phyloP scores from a whole-genome alignment of 2,329 filamentous ascomycete genomes.

The Moelleriella libera region DNA sequence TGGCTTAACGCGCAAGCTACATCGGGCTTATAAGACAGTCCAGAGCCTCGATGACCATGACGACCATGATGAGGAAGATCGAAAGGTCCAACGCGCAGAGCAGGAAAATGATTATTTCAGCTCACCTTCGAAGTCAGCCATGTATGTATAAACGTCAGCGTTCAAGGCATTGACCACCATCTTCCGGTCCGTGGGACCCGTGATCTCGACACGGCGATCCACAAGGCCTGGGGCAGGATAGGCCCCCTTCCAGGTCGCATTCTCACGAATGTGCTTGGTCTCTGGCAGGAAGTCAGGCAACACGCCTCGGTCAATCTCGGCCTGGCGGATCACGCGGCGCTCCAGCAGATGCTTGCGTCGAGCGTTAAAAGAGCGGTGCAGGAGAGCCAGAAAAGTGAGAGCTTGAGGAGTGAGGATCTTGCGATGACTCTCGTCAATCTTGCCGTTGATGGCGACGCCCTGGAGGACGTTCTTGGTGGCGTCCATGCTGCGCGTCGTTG shows the following conservation, averaged over 20 bases:
- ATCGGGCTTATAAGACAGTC: too few species aligned
- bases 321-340: slow-evolving; percentile 73
- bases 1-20: too few species aligned
- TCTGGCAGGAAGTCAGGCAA: slow-evolving; percentile 91
- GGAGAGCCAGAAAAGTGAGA: slow-evolving; percentile 78
- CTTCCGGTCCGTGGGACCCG: slow-evolving; percentile 91
- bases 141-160: slow-evolving; percentile 94
- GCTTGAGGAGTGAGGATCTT: slow-evolving; percentile 90
- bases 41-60: too few species aligned
- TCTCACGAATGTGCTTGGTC: slow-evolving; percentile 89
- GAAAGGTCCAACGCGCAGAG: too few species aligned
- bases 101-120: neutral
- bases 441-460: slow-evolving; percentile 75
- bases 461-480: slow-evolving; percentile 65
- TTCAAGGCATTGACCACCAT: slow-evolving; percentile 98
- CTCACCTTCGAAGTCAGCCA: slow-evolving; percentile 96
- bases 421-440: slow-evolving; percentile 62
- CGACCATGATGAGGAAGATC: too few species aligned
- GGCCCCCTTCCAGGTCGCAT: slow-evolving; percentile 86
- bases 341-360: slow-evolving; percentile 82
- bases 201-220: slow-evolving; percentile 92
- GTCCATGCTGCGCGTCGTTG: slow-evolving; percentile 35
- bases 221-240: slow-evolving; percentile 82
- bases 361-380: slow-evolving; percentile 87
- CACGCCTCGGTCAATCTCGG: slow-evolving; percentile 79